These are phyloP conservation scores for Podaxis mareebaensis DNA, from an alignment of 768 basidiomycete genomes.

Conservation along the genomic window DNA sequence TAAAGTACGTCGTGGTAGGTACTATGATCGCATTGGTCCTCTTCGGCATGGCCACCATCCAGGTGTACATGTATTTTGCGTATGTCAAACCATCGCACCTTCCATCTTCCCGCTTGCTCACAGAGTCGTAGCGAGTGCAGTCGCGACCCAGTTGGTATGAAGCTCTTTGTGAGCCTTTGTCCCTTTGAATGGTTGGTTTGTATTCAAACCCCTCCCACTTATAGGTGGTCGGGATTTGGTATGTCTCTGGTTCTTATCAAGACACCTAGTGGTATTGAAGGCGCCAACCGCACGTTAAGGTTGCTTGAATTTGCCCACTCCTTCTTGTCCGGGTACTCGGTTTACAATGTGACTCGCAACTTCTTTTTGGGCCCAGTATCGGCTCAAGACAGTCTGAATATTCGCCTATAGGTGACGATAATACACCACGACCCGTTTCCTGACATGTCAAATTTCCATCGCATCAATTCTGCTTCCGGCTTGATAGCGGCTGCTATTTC, in stretches of 20 bases:
- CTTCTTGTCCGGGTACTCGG: neutral
- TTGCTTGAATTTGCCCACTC: constrained; percentile 1
- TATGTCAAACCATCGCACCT: neutral
- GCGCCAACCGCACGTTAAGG: neutral
- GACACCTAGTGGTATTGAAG: neutral
- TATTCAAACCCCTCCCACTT: neutral
- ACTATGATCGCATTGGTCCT: constrained; percentile 2
- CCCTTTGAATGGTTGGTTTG: neutral
- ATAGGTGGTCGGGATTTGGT: neutral
- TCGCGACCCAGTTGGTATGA: neutral
- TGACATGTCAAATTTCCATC: neutral
- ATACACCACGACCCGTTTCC: neutral
- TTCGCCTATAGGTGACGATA: neutral
- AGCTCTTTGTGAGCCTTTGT: neutral
- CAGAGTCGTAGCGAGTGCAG: neutral
- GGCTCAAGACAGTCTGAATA: neutral
- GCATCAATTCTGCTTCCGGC: neutral
- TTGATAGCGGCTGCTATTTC: neutral
- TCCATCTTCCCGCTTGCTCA: neutral
- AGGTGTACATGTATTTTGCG: constrained; percentile 5
- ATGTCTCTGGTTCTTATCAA: neutral
- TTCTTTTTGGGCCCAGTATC: neutral
- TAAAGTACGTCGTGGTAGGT: neutral
- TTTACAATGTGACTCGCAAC: neutral
- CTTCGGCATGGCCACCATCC: constrained; percentile 2